Evolutionary conservation across 1,139 yeast genomes (phyloP), one percentile per base, ranked within the genome.

Genomic region (Geotrichum cucujoidarum): DNA sequence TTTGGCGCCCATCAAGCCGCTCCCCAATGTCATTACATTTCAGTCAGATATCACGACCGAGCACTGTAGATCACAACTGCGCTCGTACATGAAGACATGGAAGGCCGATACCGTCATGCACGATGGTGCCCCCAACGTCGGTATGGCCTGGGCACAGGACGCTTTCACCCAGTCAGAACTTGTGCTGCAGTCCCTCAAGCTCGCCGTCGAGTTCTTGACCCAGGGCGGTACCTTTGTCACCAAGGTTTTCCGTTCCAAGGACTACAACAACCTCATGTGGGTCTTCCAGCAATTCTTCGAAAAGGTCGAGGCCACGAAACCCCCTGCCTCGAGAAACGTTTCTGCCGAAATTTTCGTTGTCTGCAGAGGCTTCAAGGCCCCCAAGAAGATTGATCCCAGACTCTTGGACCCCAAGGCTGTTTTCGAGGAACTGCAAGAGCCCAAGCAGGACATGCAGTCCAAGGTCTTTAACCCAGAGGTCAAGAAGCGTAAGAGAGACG

Each of bases 41-140:
- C 97, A 90, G 66, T 84, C 95, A 34, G 99, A 92, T 72, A 92
- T 92, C 63, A 94, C 98, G 2, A 90, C 98, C 5, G 98, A 92
- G 62, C 97, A 92, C 69, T 92, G 99, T 74, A 78, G 97, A 59
- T 86, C 96, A 40, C 88, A 79, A 65, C 75, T 92, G 57, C 78
- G 97, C 64, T 97, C 97, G 32, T 92, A 90, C 65, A 83, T 94
- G 85, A 92, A 92, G 68, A 90, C 98, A 0, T 92, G 97, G 97
- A 92, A 94, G 63, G 99, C 98, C 1, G 97, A 94, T 63, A 87
- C 96, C 0, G 97, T 92, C 21, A 72, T 94, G 64, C 98, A 92
- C 70, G 99, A 92, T 76, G 99, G 99, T 81, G 99, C 99, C 24
- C 99, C 99, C 24, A 94, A 92, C 64, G 98, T 92, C 58, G 98